These are phyloP conservation scores for Coemansia sp. DNA, from an alignment of 192 early-diverging fungal genomes.

Conservation along the genomic window DNA sequence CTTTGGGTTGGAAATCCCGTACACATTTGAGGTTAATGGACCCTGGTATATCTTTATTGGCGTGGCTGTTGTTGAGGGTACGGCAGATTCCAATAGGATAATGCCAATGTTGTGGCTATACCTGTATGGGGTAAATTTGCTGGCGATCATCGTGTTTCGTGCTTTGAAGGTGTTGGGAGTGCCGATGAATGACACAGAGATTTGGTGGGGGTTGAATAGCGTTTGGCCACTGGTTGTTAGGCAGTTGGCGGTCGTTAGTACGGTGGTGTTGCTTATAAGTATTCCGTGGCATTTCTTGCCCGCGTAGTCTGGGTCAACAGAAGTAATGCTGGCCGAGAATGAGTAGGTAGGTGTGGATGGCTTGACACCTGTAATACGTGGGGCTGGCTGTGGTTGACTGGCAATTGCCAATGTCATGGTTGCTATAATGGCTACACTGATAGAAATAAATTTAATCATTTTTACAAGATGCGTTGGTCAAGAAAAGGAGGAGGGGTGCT, in stretches of 20 bases:
- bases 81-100: slow-evolving; percentile 20
- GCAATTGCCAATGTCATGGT: not conserved
- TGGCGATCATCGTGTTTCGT: slow-evolving; percentile 15
- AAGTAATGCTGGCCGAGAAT: slow-evolving; percentile 34
- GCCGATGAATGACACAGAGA: slow-evolving; percentile 21
- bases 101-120: slow-evolving; percentile 32
- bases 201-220: slow-evolving; percentile 18
- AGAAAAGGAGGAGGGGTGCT: not conserved
- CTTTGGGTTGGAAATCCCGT: not conserved
- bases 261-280: slow-evolving; percentile 20
- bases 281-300: slow-evolving; percentile 40
- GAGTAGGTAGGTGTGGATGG: not conserved
- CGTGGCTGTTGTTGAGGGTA: slow-evolving; percentile 12
- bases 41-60: slow-evolving; percentile 20
- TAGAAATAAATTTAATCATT: not conserved
- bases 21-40: not conserved
- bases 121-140: slow-evolving; percentile 6
- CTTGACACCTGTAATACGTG: not conserved
- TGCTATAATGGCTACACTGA: not conserved
- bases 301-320: slow-evolving; percentile 16
- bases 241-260: slow-evolving; percentile 43
- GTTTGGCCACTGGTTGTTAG: slow-evolving; percentile 19
- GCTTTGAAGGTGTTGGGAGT: slow-evolving; percentile 10
- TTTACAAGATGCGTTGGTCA: not conserved
- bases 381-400: not conserved